Evolutionary conservation across 441 rosid species (phyloP).

Genomic region (Syzygium syzygioides): DNA sequence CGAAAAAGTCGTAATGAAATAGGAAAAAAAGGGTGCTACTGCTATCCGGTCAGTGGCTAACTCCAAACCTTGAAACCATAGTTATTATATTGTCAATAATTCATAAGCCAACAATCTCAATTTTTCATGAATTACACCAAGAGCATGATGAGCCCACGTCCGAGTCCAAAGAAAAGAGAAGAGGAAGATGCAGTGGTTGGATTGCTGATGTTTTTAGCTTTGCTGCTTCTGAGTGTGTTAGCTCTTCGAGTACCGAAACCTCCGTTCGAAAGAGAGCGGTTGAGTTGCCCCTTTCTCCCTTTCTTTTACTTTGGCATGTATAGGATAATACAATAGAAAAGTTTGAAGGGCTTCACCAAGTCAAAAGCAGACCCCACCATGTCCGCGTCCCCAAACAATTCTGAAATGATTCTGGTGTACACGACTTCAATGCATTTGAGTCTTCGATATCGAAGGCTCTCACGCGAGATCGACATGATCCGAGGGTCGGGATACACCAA

Average conservation of each 20-base stretch:
- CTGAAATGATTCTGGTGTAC: background rate
- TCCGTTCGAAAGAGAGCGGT: constrained; percentile 46
- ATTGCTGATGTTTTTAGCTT: constrained; percentile 20
- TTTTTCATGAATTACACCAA: background rate
- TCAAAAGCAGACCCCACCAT: background rate
- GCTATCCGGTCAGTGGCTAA: background rate
- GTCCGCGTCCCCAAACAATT: background rate
- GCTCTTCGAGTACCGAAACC: constrained; percentile 34
- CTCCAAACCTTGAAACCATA: background rate
- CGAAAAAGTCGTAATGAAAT: background rate
- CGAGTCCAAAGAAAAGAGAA: background rate
- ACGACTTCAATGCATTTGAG: background rate
- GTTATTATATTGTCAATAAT: background rate
- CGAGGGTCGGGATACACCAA: background rate
- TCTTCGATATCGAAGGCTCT: background rate
- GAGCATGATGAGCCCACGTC: background rate
- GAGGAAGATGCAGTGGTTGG: constrained; percentile 42
- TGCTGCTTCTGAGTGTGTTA: constrained; percentile 35
- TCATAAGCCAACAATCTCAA: background rate
- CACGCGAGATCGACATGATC: background rate
- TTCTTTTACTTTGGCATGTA: background rate
- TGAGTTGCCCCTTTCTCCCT: constrained; percentile 33
- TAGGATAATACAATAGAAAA: background rate
- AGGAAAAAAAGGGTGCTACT: background rate
- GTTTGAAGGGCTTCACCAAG: background rate